These are phyloP conservation scores for Articulospora tetracladia DNA, from an alignment of 495 filamentous ascomycete genomes.

Conservation along the genomic window DNA sequence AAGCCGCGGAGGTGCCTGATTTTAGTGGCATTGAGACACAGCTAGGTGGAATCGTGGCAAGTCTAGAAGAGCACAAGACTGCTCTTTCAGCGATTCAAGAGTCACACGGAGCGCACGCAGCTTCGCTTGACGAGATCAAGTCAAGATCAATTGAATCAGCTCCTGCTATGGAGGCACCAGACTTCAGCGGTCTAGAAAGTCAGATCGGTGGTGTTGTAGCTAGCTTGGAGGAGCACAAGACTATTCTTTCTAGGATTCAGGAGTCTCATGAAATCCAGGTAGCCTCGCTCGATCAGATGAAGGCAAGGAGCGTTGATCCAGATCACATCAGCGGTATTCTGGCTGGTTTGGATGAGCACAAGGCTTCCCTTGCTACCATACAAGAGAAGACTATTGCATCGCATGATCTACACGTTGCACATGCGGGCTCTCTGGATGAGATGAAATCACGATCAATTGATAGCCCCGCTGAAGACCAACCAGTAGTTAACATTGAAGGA, in stretches of 20 bases:
- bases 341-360: conserved; percentile 3
- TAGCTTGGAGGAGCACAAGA: background rate
- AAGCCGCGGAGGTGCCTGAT: background rate
- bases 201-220: background rate
- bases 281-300: background rate
- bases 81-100: background rate
- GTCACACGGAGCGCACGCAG: background rate
- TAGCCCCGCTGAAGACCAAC: background rate
- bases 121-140: conserved; percentile 8
- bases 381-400: conserved; percentile 6
- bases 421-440: background rate
- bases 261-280: background rate
- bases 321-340: conserved; percentile 10
- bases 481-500: background rate
- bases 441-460: conserved; percentile 6
- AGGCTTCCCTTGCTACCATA: conserved; percentile 3
- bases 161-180: background rate
- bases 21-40: conserved; percentile 6
- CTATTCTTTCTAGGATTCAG: background rate
- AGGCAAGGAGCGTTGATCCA: too few species aligned
- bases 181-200: background rate
- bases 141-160: conserved; percentile 2
- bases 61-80: conserved; percentile 8
- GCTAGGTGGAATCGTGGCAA: background rate
- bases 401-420: background rate